A percentile compares a stretch with the other conserved stretches of the same genome.
phyloP scores from a whole-genome alignment of 768 basidiomycete species.

The Kwoniella heveanensis region DNA sequence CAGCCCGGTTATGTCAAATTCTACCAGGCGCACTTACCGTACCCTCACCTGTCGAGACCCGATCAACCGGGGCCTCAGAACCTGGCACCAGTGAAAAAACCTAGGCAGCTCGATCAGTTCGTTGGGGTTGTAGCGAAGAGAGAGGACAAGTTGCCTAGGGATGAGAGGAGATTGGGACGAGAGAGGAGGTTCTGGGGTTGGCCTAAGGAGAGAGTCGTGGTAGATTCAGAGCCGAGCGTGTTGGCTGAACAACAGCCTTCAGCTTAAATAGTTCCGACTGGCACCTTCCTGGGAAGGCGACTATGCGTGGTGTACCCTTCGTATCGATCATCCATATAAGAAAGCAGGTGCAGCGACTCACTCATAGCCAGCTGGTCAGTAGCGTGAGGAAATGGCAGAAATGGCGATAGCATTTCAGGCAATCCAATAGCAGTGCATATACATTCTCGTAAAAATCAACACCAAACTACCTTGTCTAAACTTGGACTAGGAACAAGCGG shows the following conservation, averaged over 20 bases:
- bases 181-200: slow-evolving; percentile 71
- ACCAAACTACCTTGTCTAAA: background rate
- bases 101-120: slow-evolving; percentile 47
- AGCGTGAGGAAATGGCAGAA: too few species aligned
- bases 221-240: background rate
- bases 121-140: slow-evolving; percentile 79
- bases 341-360: too few species aligned
- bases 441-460: background rate
- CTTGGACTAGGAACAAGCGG: background rate
- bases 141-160: slow-evolving; percentile 83
- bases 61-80: slow-evolving; percentile 54
- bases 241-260: background rate
- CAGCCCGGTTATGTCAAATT: slow-evolving; percentile 92
- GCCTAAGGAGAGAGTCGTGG: slow-evolving; percentile 17
- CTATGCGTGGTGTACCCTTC: too few species aligned
- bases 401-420: too few species aligned
- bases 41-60: slow-evolving; percentile 32
- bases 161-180: slow-evolving; percentile 71
- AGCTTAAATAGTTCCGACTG: too few species aligned
- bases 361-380: too few species aligned
- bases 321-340: too few species aligned
- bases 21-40: slow-evolving; percentile 61
- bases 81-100: slow-evolving; percentile 49
- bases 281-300: too few species aligned
- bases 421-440: background rate